Evolutionary conservation across 257 asterid genomes (phyloP).

Genomic region (Avicennia marina): DNA sequence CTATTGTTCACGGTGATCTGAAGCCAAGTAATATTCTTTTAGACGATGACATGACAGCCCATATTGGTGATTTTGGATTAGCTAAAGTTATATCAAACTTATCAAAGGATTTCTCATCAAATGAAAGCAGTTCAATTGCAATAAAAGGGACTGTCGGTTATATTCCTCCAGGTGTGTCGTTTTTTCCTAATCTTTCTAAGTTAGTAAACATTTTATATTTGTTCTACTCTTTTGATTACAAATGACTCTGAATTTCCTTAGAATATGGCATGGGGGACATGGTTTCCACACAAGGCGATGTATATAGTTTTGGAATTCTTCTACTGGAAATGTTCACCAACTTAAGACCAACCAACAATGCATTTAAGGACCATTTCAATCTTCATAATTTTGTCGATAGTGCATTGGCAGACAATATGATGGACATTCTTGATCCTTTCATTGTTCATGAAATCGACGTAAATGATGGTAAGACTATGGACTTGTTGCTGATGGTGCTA

Average conservation of each 20-base stretch:
- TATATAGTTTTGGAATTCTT: slow-evolving; percentile 32
- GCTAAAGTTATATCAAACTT: slow-evolving; percentile 23
- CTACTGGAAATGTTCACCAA: slow-evolving; percentile 27
- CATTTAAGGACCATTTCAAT: background rate
- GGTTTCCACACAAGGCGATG: slow-evolving; percentile 26
- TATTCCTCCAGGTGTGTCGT: slow-evolving; percentile 23
- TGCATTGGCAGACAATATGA: slow-evolving; percentile 14
- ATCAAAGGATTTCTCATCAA: background rate
- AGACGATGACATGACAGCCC: slow-evolving; percentile 24
- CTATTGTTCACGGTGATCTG: slow-evolving; percentile 20
- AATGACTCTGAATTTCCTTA: background rate
- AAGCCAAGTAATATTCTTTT: slow-evolving; percentile 16
- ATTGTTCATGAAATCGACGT: background rate
- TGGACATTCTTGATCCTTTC: slow-evolving; percentile 17
- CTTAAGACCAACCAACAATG: slow-evolving; percentile 19
- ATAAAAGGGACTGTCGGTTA: slow-evolving; percentile 31
- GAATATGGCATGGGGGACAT: background rate
- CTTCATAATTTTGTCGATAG: slow-evolving; percentile 17
- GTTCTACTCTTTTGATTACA: too few relatives aligned
- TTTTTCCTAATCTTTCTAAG: background rate
- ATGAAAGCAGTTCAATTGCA: slow-evolving; percentile 13
- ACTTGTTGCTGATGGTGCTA: slow-evolving; percentile 14
- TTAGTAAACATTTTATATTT: too few relatives aligned
- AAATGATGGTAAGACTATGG: background rate
- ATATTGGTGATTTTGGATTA: slow-evolving; percentile 38